Conservation (phyloP, 148 eudicot genomes). For the Euryodendron excelsum region DNA sequence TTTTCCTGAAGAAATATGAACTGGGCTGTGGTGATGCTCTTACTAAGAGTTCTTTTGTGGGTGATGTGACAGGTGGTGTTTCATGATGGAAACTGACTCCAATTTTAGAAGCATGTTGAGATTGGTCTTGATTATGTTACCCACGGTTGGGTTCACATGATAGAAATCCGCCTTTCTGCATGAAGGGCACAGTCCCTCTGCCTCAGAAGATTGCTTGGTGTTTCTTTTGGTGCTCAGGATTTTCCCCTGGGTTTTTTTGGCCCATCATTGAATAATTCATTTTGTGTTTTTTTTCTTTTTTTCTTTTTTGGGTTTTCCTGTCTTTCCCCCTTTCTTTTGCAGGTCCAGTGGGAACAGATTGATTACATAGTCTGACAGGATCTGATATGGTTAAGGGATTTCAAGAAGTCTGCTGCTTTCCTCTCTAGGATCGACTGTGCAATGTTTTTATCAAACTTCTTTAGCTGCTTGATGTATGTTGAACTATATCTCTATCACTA, state of each 20-base stretch:
- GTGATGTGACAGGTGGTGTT: background rate
- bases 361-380: conserved; percentile 15
- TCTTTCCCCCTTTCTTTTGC: conserved; percentile 41
- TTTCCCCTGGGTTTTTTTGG: background rate
- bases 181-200: conserved; percentile 26
- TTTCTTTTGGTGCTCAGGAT: conserved; percentile 26
- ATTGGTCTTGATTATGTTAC: background rate
- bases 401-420: conserved; percentile 25
- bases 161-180: conserved; percentile 11
- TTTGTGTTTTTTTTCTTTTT: too few species aligned
- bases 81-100: background rate
- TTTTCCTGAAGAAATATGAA: conserved; percentile 20
- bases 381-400: conserved; percentile 14
- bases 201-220: conserved; percentile 30
- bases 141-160: background rate
- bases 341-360: conserved; percentile 47
- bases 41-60: background rate
- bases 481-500: conserved; percentile 28
- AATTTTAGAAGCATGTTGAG: background rate
- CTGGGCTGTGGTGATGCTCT: background rate
- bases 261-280: background rate
- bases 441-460: conserved; percentile 30
- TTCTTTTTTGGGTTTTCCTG: background rate
- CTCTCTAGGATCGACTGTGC: conserved; percentile 12
- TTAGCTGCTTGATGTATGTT: conserved; percentile 39